A percentile compares a stretch with the other conserved stretches of the same genome.
These are phyloP conservation scores for Adansonia digitata DNA, from an alignment of 345 rosid species.

Conservation along the genomic window DNA sequence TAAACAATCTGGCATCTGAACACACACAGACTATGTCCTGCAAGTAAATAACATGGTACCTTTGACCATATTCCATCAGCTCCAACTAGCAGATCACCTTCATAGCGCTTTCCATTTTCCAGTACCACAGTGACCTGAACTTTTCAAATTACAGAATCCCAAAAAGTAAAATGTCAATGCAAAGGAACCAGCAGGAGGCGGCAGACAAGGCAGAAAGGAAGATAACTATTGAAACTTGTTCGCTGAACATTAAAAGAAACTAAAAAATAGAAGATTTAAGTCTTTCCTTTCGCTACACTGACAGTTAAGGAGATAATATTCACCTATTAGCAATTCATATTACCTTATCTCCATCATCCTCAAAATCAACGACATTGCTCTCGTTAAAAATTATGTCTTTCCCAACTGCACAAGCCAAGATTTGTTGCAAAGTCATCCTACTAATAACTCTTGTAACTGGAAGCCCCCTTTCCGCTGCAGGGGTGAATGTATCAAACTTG, in stretches of 20 bases:
- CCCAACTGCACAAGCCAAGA: conserved; percentile 74
- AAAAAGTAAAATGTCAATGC: background rate
- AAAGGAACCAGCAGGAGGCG: background rate
- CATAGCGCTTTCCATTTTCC: conserved; percentile 63
- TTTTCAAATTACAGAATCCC: conserved; percentile 17
- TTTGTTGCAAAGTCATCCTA: conserved; percentile 84
- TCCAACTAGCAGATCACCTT: conserved; percentile 89
- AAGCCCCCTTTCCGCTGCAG: conserved; percentile 80
- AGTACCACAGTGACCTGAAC: conserved; percentile 71
- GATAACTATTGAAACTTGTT: background rate
- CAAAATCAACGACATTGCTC: conserved; percentile 78
- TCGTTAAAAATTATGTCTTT: conserved; percentile 69
- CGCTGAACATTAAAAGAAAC: conserved; percentile 3
- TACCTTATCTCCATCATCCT: conserved; percentile 82
- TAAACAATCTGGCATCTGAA: background rate
- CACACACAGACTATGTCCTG: background rate
- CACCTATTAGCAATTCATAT: conserved; percentile 1
- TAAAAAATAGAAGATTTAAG: background rate
- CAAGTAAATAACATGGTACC: conserved; percentile 32
- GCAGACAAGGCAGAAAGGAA: background rate
- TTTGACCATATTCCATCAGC: conserved; percentile 99
- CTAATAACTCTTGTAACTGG: conserved; percentile 91
- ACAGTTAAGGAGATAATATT: background rate
- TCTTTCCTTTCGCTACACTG: background rate
- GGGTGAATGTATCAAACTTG: conserved; percentile 95